Conservation (phyloP, 139 green algal species). For the Chlorella sp. region DNA sequence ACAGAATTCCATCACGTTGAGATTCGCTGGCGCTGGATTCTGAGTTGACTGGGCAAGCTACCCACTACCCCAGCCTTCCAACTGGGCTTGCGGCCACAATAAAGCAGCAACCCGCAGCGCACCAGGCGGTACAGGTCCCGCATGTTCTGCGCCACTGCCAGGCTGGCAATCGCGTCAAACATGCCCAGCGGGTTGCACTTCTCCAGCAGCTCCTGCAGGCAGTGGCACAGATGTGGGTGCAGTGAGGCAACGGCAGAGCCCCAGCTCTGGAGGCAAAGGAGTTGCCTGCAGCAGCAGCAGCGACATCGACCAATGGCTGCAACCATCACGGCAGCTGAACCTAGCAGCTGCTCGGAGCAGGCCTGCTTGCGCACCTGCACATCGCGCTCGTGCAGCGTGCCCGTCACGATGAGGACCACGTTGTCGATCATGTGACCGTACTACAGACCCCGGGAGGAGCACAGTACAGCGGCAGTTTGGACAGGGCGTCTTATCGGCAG, state of each 20-base stretch:
- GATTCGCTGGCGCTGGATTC: too few relatives aligned
- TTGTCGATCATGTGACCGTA: slow-evolving; percentile 99
- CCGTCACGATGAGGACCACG: slow-evolving; percentile 98
- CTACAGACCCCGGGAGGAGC: too few relatives aligned
- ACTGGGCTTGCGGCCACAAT: too few relatives aligned
- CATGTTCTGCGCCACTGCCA: slow-evolving; percentile 97
- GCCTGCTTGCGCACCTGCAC: slow-evolving; percentile 89
- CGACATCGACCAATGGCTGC: neutral
- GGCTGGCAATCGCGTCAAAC: slow-evolving; percentile 96
- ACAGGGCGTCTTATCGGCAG: too few relatives aligned
- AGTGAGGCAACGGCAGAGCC: neutral
- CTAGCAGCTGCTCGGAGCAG: too few relatives aligned
- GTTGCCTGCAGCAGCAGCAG: neutral
- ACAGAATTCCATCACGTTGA: too few relatives aligned
- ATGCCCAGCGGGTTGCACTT: slow-evolving; percentile 99
- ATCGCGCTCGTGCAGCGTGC: slow-evolving; percentile 96
- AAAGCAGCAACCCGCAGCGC: neutral
- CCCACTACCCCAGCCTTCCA: too few relatives aligned
- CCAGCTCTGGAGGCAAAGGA: neutral
- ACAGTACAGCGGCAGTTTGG: too few relatives aligned
- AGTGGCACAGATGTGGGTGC: neutral
- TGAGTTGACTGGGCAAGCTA: too few relatives aligned
- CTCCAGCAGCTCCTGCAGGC: slow-evolving; percentile 91
- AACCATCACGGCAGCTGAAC: neutral
- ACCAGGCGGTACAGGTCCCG: slow-evolving; percentile 97